Conservation (phyloP, 805 yeast genomes). For the Schwanniomyces polymorphus region DNA sequence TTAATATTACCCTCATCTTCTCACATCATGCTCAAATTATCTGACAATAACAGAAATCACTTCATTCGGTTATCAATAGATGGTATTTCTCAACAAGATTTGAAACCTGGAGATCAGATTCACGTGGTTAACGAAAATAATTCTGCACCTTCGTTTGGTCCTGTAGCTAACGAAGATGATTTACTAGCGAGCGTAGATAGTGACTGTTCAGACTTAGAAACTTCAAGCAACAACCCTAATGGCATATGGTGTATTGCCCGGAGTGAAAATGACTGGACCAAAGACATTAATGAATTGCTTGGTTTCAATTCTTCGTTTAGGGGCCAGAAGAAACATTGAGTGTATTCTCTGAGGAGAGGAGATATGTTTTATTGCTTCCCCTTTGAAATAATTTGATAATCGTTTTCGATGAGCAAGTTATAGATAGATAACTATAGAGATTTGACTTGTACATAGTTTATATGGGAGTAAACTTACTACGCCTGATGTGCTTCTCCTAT, state of each 20-base stretch:
- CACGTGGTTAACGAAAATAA: constrained; percentile 62
- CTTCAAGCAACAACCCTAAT: constrained; percentile 17
- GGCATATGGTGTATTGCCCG: constrained; percentile 90
- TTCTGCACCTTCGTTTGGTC: constrained; percentile 7
- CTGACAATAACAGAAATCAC: constrained; percentile 45
- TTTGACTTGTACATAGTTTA: no score
- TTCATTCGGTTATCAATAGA: constrained; percentile 68
- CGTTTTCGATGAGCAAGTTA: background rate
- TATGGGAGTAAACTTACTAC: no score
- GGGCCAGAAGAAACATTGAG: constrained; percentile 5
- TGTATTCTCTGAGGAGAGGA: background rate
- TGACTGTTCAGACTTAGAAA: background rate
- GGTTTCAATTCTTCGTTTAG: constrained; percentile 89
- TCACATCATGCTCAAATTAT: constrained; percentile 64
- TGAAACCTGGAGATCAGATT: constrained; percentile 76
- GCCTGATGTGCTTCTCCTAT: no score
- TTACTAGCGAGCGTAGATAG: constrained; percentile 1
- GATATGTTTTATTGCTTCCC: no score
- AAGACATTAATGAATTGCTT: constrained; percentile 79
- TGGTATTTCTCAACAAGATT: constrained; percentile 72
- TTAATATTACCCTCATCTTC: constrained; percentile 77
- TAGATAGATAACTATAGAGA: no score
- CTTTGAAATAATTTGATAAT: background rate
- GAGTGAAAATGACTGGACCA: constrained; percentile 87
- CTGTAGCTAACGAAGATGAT: background rate